Evolutionary conservation across 305 asterid genomes (phyloP).

Genomic region (Fraxinus sp.): DNA sequence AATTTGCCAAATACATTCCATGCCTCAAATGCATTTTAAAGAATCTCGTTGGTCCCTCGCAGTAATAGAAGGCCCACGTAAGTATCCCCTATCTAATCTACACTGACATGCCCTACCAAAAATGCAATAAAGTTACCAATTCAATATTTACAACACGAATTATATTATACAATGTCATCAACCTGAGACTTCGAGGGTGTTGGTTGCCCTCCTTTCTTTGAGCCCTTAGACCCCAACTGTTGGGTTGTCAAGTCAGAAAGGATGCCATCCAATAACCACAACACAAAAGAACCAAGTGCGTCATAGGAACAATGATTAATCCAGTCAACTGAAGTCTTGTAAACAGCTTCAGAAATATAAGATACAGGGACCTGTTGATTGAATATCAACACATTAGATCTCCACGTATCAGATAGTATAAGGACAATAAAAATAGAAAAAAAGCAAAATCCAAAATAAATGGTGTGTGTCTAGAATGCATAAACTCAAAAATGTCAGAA

Average conservation of each 20-base stretch:
- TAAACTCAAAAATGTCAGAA: not conserved
- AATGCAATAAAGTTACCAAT: not conserved
- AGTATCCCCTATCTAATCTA: not conserved
- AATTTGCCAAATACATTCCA: not conserved
- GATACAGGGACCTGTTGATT: constrained; percentile 67
- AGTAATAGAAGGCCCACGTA: not conserved
- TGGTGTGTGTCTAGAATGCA: not conserved
- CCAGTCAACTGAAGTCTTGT: constrained; percentile 80
- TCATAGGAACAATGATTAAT: constrained; percentile 61
- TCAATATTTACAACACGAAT: not conserved
- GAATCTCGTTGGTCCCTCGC: not conserved
- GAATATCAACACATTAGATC: constrained; percentile 3
- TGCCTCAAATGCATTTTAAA: not conserved
- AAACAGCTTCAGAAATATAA: constrained; percentile 58
- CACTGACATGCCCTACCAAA: not conserved
- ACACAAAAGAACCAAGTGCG: constrained; percentile 62
- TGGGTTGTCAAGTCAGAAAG: constrained; percentile 63
- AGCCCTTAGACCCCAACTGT: constrained; percentile 51
- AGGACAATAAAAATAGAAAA: too few species aligned
- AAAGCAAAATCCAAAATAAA: not conserved
- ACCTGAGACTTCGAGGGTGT: constrained; percentile 88
- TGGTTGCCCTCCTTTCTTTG: constrained; percentile 62
- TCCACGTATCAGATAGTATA: not conserved
- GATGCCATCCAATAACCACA: constrained; percentile 72
- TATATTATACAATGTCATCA: not conserved